Conservation (phyloP, 176 grass and related monocot genomes). For the Triticum urartu region DNA sequence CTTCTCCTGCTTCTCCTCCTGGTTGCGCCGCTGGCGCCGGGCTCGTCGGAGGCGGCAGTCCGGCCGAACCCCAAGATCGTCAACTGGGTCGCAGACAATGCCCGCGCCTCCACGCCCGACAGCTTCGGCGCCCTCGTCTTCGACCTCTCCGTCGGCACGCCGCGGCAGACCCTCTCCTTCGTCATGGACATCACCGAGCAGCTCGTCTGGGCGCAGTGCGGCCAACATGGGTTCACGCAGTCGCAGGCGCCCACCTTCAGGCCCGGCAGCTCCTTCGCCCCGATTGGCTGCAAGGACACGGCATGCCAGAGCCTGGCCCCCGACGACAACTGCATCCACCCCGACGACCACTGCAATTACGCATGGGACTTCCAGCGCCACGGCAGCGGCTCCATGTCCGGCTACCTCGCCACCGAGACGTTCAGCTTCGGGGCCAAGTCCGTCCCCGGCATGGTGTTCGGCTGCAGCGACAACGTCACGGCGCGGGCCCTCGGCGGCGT, state of each 20-base stretch:
- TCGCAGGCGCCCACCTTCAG: neutral
- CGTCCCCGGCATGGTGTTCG: neutral
- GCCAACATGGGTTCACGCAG: neutral
- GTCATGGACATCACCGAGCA: conserved; percentile 8
- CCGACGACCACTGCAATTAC: neutral
- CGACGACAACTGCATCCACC: neutral
- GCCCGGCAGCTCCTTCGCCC: too few species aligned
- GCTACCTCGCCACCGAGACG: neutral
- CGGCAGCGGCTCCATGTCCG: neutral
- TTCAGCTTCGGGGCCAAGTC: neutral
- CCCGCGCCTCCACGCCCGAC: too few species aligned
- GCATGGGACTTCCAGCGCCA: too few species aligned
- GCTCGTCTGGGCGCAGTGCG: conserved; percentile 16
- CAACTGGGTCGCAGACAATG: too few species aligned
- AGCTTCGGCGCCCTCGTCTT: too few species aligned
- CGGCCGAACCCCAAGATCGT: too few species aligned
- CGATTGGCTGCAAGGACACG: neutral
- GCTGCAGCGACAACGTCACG: neutral
- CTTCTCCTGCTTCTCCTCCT: too few species aligned
- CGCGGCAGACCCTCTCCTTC: neutral
- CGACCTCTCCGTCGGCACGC: neutral
- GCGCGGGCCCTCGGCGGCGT: neutral
- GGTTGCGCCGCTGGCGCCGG: too few species aligned
- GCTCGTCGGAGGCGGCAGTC: too few species aligned
- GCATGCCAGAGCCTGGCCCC: too few species aligned